Conservation (phyloP, 371 early-diverging fungal species). For the Zopfochytrium polystomum region DNA sequence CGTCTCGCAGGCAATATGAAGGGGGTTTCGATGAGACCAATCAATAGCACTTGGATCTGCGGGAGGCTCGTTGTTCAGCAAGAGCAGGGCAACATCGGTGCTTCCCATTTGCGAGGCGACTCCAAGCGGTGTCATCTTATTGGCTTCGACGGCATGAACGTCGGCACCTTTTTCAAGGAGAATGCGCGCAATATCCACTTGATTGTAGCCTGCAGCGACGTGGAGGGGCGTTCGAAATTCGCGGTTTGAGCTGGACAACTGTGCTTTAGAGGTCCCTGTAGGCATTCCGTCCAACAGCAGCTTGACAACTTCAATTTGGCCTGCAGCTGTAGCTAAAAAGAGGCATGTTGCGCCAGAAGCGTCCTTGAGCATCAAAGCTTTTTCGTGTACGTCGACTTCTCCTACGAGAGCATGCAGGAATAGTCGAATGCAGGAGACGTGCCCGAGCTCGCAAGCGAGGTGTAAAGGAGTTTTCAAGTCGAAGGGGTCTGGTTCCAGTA, state of each 20-base stretch:
- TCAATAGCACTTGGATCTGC: background rate
- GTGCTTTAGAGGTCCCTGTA: background rate
- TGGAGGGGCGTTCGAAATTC: background rate
- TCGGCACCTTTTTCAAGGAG: background rate
- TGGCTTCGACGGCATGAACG: background rate
- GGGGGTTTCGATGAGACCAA: background rate
- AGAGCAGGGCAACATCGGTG: background rate
- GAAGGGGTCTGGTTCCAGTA: background rate
- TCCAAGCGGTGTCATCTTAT: background rate
- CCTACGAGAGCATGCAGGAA: background rate
- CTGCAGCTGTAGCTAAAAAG: background rate
- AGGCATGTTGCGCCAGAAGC: background rate
- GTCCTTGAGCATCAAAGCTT: background rate
- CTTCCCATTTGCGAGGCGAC: background rate
- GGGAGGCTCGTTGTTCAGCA: background rate
- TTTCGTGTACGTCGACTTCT: background rate
- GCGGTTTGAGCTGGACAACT: background rate
- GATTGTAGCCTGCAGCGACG: background rate
- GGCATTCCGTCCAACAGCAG: background rate
- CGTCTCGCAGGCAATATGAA: background rate
- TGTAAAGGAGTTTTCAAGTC: slow-evolving; percentile 4
- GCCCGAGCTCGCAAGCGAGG: slow-evolving; percentile 1
- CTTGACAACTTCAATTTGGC: background rate
- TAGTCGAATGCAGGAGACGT: background rate
- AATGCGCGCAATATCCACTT: background rate